A percentile compares a stretch with the other conserved stretches of the same genome.
Evolutionary conservation across 176 grass and related monocot genomes (phyloP).

Genomic region (Secale cereale): DNA sequence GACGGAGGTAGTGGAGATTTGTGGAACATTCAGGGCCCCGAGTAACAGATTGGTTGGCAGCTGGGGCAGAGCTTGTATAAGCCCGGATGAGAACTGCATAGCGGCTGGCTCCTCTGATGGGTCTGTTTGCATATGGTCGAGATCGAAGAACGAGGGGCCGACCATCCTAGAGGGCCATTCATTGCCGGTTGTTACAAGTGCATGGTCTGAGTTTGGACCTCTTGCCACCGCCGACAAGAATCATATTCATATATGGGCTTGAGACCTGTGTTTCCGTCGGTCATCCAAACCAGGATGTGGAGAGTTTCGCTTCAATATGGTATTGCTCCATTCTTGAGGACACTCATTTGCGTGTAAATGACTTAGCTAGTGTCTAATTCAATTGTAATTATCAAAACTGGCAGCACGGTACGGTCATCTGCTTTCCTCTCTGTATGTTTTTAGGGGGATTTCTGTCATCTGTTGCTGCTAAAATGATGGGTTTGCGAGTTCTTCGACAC

Average conservation of each 20-base stretch:
- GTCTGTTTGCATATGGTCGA: constrained; percentile 83
- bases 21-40: constrained; percentile 62
- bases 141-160: constrained; percentile 33
- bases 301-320: constrained; percentile 1
- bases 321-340: constrained; percentile 8
- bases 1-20: constrained; percentile 54
- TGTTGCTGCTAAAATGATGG: neutral
- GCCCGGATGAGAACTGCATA: constrained; percentile 76
- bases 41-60: constrained; percentile 55
- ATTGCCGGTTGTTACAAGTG: constrained; percentile 57
- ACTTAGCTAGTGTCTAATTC: neutral
- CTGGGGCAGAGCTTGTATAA: constrained; percentile 79
- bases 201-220: constrained; percentile 71
- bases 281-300: neutral
- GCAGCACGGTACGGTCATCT: neutral
- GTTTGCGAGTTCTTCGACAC: neutral
- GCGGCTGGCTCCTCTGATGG: constrained; percentile 78
- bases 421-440: neutral
- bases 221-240: constrained; percentile 80
- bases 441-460: neutral
- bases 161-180: constrained; percentile 75
- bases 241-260: constrained; percentile 92
- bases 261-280: constrained; percentile 19
- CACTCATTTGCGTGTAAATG: constrained; percentile 27
- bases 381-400: constrained; percentile 37